phyloP scores from a whole-genome alignment of 1,284 basidiomycete genomes.

The Taiwanofungus camphoratus region DNA sequence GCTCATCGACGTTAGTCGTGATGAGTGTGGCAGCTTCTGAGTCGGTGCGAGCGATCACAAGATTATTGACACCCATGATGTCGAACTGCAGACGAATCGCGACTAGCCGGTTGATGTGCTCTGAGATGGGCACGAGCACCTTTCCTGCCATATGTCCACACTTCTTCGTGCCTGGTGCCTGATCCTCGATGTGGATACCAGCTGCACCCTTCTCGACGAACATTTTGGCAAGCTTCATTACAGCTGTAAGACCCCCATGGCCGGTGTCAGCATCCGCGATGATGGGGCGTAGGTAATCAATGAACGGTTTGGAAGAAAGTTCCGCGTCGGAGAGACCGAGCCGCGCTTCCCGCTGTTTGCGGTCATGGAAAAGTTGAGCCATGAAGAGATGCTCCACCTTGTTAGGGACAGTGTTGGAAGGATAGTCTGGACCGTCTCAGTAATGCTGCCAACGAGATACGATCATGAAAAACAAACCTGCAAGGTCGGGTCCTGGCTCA shows the following conservation, averaged over 20 bases:
- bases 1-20: conserved; percentile 93
- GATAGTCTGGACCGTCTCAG: conserved; percentile 58
- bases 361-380: conserved; percentile 86
- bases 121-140: conserved; percentile 52
- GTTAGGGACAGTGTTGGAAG: conserved; percentile 91
- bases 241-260: conserved; percentile 58
- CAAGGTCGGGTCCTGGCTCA: conserved; percentile 97
- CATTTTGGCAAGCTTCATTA: conserved; percentile 73
- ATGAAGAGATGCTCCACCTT: conserved; percentile 87
- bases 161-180: conserved; percentile 71
- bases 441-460: neutral
- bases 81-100: conserved; percentile 77
- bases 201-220: conserved; percentile 75
- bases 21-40: conserved; percentile 94
- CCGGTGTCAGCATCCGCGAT: conserved; percentile 67
- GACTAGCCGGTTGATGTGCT: conserved; percentile 77
- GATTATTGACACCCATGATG: conserved; percentile 76
- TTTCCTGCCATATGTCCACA: conserved; percentile 76
- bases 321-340: conserved; percentile 67
- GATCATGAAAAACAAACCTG: conserved; percentile 48
- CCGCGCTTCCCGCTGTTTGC: conserved; percentile 80
- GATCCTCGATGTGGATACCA: conserved; percentile 76
- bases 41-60: conserved; percentile 73
- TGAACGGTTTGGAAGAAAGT: conserved; percentile 55
- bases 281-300: conserved; percentile 66